Base-by-base conservation (phyloP, 1,284 basidiomycete genomes). In the Crepidotus sp. region DNA sequence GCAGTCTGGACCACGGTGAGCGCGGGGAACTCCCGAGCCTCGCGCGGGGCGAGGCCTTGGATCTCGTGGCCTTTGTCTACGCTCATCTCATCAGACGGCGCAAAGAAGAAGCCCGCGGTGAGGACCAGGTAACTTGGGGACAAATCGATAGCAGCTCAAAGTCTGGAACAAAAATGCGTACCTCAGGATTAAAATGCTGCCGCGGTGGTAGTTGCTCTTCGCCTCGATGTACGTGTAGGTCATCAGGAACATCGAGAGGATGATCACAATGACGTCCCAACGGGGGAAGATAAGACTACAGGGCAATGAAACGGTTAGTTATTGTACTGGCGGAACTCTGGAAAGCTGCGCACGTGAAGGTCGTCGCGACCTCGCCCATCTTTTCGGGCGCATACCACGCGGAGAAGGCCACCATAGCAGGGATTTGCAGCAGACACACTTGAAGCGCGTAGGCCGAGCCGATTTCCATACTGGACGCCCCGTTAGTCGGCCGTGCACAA, bases 161-260 rank as follows among this genome's bases (percentile, higher is more conserved):
- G 9, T 2, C 6, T 22, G 22, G 13, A 25, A 35, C 9, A 13
- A n/a, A 29, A 18, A 18, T 25, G 24, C 67, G 52, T 57, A 91
- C 87, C 89, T 91, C 36, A 95, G 70, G 48, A 95, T 84, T 36
- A 97, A 77, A 48, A 94, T 94, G 54, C 86, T 91, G 36, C 93
- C 93, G 54, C 93, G 78, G 61, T 96, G 91, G 60, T 98, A 99
- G 68, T 98, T 98, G 56, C 87, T 88, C 65, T 90, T 87, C 14
- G 94, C 92, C 66, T 99, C 96, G 58, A 98, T 98, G 64, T 98
- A 98, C 3, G 94, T 97, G 64, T 99, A 99, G 0, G 96, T 98
- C 69, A 99, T 80, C 53, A 98, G 67, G 74, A 98, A 99, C 64
- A 95, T 89, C 2, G 90, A 86, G 22, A 94, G 70, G 57, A 98